Percentiles rank a stretch among this genome's conserved stretches.
Conservation (phyloP, 768 basidiomycete genomes). For the Chlorophyllum brunneum region DNA sequence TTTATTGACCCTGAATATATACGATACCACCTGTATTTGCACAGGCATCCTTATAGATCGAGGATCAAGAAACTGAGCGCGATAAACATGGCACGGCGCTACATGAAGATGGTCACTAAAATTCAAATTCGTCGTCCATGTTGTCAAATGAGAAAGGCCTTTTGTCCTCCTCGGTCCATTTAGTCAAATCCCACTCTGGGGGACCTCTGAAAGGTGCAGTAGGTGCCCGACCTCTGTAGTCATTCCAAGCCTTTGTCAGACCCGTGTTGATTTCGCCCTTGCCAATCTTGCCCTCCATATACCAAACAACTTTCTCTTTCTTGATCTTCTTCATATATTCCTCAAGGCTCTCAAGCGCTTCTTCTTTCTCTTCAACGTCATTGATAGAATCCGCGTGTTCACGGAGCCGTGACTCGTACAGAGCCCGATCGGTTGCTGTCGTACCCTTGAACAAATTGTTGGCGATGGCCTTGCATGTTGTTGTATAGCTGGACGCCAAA, state of each 20-base stretch:
- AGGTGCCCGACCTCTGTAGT: conserved; percentile 30
- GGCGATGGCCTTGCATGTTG: conserved; percentile 32
- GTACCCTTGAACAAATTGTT: conserved; percentile 27
- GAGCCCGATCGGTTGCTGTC: conserved; percentile 21
- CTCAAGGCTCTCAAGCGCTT: conserved; percentile 17
- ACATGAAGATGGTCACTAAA: neutral
- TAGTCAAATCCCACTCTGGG: conserved; percentile 32
- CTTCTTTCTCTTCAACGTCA: conserved; percentile 19
- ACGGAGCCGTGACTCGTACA: conserved; percentile 26
- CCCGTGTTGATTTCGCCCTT: conserved; percentile 23
- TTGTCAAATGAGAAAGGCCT: conserved; percentile 24
- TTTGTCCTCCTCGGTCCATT: conserved; percentile 30
- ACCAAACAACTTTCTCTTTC: conserved; percentile 26
- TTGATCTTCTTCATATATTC: conserved; percentile 19
- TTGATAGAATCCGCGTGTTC: conserved; percentile 26
- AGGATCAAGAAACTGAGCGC: too few species aligned
- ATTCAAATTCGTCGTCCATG: conserved; percentile 9
- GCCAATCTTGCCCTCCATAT: conserved; percentile 19
- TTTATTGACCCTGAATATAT: neutral
- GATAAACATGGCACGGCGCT: neutral
- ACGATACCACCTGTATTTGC: neutral
- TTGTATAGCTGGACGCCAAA: conserved; percentile 22
- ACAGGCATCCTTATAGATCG: neutral
- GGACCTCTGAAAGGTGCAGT: conserved; percentile 21
- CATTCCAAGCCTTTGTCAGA: conserved; percentile 32